Conservation (phyloP, 2,329 filamentous ascomycete genomes). For the Meredithiella fracta region DNA sequence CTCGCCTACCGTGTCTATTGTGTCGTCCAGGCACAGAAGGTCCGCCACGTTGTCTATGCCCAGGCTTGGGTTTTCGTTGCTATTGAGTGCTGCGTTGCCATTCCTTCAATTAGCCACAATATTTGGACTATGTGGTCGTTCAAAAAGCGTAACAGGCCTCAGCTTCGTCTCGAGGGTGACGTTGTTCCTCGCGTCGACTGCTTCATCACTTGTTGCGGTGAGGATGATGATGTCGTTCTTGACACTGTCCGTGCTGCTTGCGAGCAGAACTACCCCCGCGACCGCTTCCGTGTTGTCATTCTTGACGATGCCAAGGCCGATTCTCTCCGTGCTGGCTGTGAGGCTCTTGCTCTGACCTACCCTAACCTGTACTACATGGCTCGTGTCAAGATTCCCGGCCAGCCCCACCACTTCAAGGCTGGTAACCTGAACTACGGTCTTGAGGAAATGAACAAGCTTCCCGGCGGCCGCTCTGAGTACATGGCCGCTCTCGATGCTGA, state of each 20-base stretch:
- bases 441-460: conserved; percentile 31
- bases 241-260: conserved; percentile 41
- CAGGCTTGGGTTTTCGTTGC: conserved; percentile 42
- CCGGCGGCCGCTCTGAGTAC: conserved; percentile 38
- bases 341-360: conserved; percentile 24
- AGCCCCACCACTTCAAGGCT: conserved; percentile 44
- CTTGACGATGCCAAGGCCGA: conserved; percentile 37
- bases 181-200: conserved; percentile 39
- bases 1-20: conserved; percentile 35
- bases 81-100: conserved; percentile 35
- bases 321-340: conserved; percentile 25
- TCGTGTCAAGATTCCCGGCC: conserved; percentile 30
- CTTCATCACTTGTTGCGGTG: conserved; percentile 40
- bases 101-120: conserved; percentile 40
- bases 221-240: conserved; percentile 37
- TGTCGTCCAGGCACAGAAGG: conserved; percentile 33
- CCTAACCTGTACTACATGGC: conserved; percentile 38
- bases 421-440: conserved; percentile 47
- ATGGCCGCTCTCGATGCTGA: conserved; percentile 51
- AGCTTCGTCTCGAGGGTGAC: conserved; percentile 33
- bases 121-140: conserved; percentile 40
- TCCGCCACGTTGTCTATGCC: conserved; percentile 25
- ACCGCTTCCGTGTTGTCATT: conserved; percentile 37
- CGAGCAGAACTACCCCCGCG: conserved; percentile 35
- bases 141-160: conserved; percentile 36